Evolutionary conservation across 208 protist species (phyloP).

Genomic region (Kentomonas sorsogonicus): DNA sequence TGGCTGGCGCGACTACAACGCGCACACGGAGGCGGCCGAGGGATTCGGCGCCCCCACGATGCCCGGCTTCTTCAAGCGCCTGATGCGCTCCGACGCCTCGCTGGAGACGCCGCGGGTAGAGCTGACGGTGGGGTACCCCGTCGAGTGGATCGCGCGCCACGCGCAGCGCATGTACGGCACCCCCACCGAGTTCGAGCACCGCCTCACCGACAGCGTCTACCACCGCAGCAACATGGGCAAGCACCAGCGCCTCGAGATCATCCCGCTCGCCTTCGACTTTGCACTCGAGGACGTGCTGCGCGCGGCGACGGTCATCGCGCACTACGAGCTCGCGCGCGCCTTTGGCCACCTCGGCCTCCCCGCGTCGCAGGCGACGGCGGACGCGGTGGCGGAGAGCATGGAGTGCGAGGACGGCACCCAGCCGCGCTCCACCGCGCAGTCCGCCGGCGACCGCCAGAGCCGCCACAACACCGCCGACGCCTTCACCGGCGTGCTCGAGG

Average conservation of each 20-base stretch:
- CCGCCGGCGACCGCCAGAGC: slow-evolving; percentile 7
- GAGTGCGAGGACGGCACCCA: slow-evolving; percentile 4
- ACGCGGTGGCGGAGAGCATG: neutral
- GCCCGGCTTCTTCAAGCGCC: neutral
- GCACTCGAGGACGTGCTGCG: slow-evolving; percentile 61
- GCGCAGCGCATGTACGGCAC: slow-evolving; percentile 46
- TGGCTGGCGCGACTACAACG: slow-evolving; percentile 71
- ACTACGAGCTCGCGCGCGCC: slow-evolving; percentile 66
- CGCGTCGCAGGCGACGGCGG: slow-evolving; percentile 13
- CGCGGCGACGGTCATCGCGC: slow-evolving; percentile 54
- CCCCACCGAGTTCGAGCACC: slow-evolving; percentile 58
- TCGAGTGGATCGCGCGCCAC: slow-evolving; percentile 75
- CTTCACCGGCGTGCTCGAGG: slow-evolving; percentile 43
- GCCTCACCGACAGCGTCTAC: slow-evolving; percentile 52
- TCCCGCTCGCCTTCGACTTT: slow-evolving; percentile 74
- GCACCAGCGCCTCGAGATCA: slow-evolving; percentile 74
- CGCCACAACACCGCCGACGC: slow-evolving; percentile 19
- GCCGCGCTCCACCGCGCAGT: slow-evolving; percentile 3
- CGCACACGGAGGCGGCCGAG: slow-evolving; percentile 17
- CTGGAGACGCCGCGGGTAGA: slow-evolving; percentile 48
- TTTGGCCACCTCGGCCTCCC: slow-evolving; percentile 43
- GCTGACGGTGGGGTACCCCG: slow-evolving; percentile 77
- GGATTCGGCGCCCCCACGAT: slow-evolving; percentile 9
- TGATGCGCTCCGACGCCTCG: neutral
- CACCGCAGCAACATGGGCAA: slow-evolving; percentile 55